Evolutionary conservation across 495 filamentous ascomycete genomes (phyloP).

Genomic region (Penicillium fimorum): DNA sequence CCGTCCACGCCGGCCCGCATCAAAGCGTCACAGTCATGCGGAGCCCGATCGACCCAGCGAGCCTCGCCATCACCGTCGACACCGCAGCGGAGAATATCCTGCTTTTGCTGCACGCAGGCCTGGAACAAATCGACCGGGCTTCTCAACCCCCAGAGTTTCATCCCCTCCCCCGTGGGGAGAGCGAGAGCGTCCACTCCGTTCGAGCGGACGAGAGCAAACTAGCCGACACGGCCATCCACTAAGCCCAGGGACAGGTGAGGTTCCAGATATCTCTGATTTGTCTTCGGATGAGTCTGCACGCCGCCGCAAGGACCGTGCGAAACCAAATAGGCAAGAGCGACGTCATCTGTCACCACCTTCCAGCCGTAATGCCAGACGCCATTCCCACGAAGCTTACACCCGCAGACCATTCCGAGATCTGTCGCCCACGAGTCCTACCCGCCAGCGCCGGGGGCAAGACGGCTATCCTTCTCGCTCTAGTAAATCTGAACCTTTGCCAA

Average conservation of each 20-base stretch:
- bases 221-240: conserved; percentile 20
- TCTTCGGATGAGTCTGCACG: conserved; percentile 28
- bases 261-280: conserved; percentile 24
- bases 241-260: conserved; percentile 24
- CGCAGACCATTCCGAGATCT: conserved; percentile 35
- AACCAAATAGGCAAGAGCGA: conserved; percentile 18
- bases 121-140: conserved; percentile 19
- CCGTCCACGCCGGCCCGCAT: conserved; percentile 16
- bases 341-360: conserved; percentile 35
- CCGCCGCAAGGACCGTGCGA: conserved; percentile 14
- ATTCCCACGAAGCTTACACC: conserved; percentile 45
- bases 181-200: conserved; percentile 14
- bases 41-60: conserved; percentile 21
- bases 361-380: conserved; percentile 32
- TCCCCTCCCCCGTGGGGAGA: conserved; percentile 33
- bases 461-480: conserved; percentile 14
- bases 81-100: conserved; percentile 31
- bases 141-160: conserved; percentile 32
- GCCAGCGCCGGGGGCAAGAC: conserved; percentile 18
- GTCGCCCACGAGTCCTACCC: conserved; percentile 28
- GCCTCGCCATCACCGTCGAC: conserved; percentile 23
- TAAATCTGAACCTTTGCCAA: conserved; percentile 19
- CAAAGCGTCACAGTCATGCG: conserved; percentile 24
- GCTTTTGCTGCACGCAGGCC: conserved; percentile 3
- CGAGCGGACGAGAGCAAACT: conserved; percentile 27